Conservation (phyloP, 2,329 filamentous ascomycete genomes). For the Myrmaecium sp. region DNA sequence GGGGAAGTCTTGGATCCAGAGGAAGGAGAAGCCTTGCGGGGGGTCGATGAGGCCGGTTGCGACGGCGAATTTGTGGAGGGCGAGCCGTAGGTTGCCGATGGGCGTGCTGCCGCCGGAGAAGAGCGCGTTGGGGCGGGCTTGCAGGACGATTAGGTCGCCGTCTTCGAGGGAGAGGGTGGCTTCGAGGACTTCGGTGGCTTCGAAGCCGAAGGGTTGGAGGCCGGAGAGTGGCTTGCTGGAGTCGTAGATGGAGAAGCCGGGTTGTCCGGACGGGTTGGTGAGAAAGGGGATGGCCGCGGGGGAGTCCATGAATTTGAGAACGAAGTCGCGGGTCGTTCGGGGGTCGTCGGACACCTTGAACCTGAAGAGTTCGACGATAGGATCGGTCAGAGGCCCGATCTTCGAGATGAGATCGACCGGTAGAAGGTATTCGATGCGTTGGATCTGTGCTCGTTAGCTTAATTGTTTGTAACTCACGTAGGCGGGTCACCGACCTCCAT, state of each 20-base stretch:
- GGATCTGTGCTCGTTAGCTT: slow-evolving; percentile 36
- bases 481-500: slow-evolving; percentile 34
- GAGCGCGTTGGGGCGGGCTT: slow-evolving; percentile 52
- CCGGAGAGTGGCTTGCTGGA: slow-evolving; percentile 57
- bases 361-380: slow-evolving; percentile 59
- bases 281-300: slow-evolving; percentile 40
- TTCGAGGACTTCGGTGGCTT: slow-evolving; percentile 44
- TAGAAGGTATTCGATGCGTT: slow-evolving; percentile 45
- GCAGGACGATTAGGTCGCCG: slow-evolving; percentile 67
- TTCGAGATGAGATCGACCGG: slow-evolving; percentile 51
- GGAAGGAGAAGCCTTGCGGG: slow-evolving; percentile 43
- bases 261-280: slow-evolving; percentile 58
- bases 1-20: slow-evolving; percentile 84
- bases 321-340: slow-evolving; percentile 41
- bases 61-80: slow-evolving; percentile 53
- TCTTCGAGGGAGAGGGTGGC: slow-evolving; percentile 38
- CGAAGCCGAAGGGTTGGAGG: slow-evolving; percentile 60
- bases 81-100: slow-evolving; percentile 55
- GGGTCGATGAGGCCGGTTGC: slow-evolving; percentile 39
- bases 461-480: neutral
- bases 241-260: slow-evolving; percentile 64
- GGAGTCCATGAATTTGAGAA: slow-evolving; percentile 54
- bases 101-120: slow-evolving; percentile 56
- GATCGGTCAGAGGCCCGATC: slow-evolving; percentile 51
- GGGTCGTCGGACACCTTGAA: slow-evolving; percentile 41